These are phyloP conservation scores for Daldinia sp. DNA, from an alignment of 2,329 filamentous ascomycete species.

Conservation along the genomic window DNA sequence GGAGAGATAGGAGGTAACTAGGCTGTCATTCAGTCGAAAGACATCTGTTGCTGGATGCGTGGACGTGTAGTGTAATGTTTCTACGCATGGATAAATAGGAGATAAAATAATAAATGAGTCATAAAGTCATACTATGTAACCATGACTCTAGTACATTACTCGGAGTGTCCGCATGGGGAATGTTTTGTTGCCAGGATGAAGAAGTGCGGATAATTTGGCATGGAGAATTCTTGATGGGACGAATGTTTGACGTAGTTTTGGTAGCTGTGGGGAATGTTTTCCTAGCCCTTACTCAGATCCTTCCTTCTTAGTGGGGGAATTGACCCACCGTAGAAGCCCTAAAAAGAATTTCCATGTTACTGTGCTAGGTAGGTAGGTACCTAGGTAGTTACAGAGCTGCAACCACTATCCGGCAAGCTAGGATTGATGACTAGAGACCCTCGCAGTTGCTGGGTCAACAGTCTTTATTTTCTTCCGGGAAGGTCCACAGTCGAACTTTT, in stretches of 20 bases:
- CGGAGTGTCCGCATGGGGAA: slow-evolving; percentile 19
- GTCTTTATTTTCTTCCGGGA: slow-evolving; percentile 27
- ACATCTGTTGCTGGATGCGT: neutral
- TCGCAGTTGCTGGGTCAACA: slow-evolving; percentile 45
- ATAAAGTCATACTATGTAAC: slow-evolving; percentile 4
- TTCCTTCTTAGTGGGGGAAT: neutral
- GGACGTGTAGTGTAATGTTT: neutral
- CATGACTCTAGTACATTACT: slow-evolving; percentile 1
- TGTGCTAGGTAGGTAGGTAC: neutral
- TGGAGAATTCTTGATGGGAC: slow-evolving; percentile 24
- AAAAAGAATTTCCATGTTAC: neutral
- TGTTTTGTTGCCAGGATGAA: slow-evolving; percentile 45
- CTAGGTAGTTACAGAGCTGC: slow-evolving; percentile 4
- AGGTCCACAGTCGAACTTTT: slow-evolving; percentile 22
- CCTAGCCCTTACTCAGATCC: no score
- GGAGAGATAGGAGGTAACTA: neutral
- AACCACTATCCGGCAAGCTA: slow-evolving; percentile 19
- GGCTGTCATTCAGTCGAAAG: neutral
- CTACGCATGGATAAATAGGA: neutral
- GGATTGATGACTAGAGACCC: neutral
- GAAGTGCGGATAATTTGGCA: slow-evolving; percentile 35
- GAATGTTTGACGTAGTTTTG: slow-evolving; percentile 12
- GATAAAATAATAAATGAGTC: slow-evolving; percentile 20
- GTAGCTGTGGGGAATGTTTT: slow-evolving; percentile 7
- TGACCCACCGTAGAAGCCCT: neutral